Conservation (phyloP, 1,284 basidiomycete genomes). For the Coniferiporia sulphurascens region DNA sequence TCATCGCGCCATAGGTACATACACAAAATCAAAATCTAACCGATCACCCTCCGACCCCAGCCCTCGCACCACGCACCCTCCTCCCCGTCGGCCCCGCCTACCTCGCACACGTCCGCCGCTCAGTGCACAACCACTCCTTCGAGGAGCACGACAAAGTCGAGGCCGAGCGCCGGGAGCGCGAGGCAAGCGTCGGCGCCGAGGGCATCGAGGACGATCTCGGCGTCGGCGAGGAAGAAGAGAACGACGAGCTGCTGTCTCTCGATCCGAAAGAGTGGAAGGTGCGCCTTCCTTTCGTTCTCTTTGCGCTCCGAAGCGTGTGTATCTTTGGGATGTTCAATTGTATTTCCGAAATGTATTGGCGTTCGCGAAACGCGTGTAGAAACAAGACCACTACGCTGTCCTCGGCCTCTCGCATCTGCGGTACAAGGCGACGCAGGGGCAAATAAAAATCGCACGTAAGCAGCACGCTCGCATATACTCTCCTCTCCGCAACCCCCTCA, state of each 20-base stretch:
- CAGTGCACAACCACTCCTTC: conserved; percentile 73
- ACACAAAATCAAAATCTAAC: background rate
- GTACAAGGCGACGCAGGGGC: conserved; percentile 83
- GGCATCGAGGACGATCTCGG: conserved; percentile 81
- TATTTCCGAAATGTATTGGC: background rate
- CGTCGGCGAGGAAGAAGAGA: conserved; percentile 90
- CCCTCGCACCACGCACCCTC: conserved; percentile 41
- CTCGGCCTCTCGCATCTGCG: conserved; percentile 90
- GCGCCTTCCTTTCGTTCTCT: conserved; percentile 19
- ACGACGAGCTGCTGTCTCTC: conserved; percentile 60
- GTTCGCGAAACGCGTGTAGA: conserved; percentile 39
- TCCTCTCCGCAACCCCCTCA: conserved; percentile 1
- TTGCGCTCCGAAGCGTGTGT: background rate
- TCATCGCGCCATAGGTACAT: background rate
- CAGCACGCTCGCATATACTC: conserved; percentile 21
- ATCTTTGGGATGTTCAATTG: background rate
- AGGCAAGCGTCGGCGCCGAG: conserved; percentile 49
- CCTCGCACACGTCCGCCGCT: conserved; percentile 73
- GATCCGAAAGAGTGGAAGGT: conserved; percentile 99
- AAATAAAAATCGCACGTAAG: conserved; percentile 96
- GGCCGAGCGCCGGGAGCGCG: conserved; percentile 44
- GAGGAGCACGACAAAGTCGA: conserved; percentile 71
- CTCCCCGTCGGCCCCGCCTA: conserved; percentile 85
- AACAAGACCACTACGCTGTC: conserved; percentile 98
- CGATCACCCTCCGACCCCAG: conserved; percentile 21